Conservation (phyloP, 768 basidiomycete genomes). For the Rubroboletus pulcherrimus region DNA sequence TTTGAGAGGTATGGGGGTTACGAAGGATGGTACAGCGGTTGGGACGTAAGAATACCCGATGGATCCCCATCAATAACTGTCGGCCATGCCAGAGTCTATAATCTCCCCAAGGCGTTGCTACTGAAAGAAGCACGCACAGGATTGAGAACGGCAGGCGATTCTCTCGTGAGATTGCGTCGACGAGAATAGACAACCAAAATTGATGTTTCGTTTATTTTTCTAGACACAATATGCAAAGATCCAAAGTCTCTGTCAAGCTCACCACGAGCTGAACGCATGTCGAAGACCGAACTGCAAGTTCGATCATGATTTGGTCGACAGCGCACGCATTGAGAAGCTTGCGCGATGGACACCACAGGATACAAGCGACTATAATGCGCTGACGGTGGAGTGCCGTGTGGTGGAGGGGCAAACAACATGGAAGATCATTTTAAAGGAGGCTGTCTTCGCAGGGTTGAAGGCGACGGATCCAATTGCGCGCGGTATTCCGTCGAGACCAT, state of each 20-base stretch:
- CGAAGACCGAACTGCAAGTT: conserved; percentile 10
- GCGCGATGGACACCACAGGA: conserved; percentile 3
- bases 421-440: conserved; percentile 16
- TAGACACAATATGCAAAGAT: conserved; percentile 10
- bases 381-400: conserved; percentile 16
- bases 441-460: conserved; percentile 6
- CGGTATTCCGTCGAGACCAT: conserved; percentile 8
- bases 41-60: conserved; percentile 1
- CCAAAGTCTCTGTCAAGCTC: conserved; percentile 17
- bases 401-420: conserved; percentile 8
- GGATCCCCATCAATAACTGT: not conserved
- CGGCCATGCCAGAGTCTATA: not conserved
- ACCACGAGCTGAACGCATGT: conserved; percentile 7
- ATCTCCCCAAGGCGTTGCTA: conserved; percentile 12
- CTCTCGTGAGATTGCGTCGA: not conserved
- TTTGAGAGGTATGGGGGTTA: conserved; percentile 15
- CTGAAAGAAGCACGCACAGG: conserved; percentile 4
- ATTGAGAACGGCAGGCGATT: conserved; percentile 4
- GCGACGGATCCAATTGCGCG: conserved; percentile 9
- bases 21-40: conserved; percentile 9
- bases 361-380: conserved; percentile 1
- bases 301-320: conserved; percentile 18
- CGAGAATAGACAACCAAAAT: not conserved
- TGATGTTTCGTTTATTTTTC: not conserved
- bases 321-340: conserved; percentile 10